A percentile compares a stretch with the other conserved stretches of the same genome.
phyloP scores from a whole-genome alignment of 2,329 filamentous ascomycete genomes.

The Nemania sp. region DNA sequence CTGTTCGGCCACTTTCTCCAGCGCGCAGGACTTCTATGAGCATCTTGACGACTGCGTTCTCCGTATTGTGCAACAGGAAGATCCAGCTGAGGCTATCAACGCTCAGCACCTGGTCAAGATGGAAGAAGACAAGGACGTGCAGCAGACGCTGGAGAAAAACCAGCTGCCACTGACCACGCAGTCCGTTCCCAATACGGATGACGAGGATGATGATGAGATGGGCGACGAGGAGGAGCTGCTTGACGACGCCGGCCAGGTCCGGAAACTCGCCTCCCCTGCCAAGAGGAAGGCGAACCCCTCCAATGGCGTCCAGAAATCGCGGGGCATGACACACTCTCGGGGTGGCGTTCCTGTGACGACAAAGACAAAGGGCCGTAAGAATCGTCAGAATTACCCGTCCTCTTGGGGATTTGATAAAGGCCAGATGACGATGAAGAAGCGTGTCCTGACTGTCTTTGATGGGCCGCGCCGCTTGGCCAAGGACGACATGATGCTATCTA shows the following conservation, averaged over 20 bases:
- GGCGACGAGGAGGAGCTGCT: conserved; percentile 63
- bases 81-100: conserved; percentile 71
- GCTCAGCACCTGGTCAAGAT: conserved; percentile 68
- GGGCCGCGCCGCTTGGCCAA: conserved; percentile 87
- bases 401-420: conserved; percentile 92
- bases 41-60: conserved; percentile 82
- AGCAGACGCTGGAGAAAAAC: conserved; percentile 67
- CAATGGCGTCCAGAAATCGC: conserved; percentile 67
- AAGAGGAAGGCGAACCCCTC: conserved; percentile 62
- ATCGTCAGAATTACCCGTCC: conserved; percentile 88
- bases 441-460: conserved; percentile 90
- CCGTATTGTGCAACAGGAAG: conserved; percentile 72
- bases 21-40: conserved; percentile 97
- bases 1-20: conserved; percentile 87
- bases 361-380: conserved; percentile 76
- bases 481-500: conserved; percentile 98
- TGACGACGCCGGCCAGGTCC: conserved; percentile 60
- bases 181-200: conserved; percentile 40
- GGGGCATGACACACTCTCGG: conserved; percentile 77
- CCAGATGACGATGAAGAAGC: conserved; percentile 98
- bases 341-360: conserved; percentile 65
- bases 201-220: conserved; percentile 63
- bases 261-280: conserved; percentile 56
- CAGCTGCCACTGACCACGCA: conserved; percentile 55
- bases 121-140: conserved; percentile 65